Conservation (phyloP, 2,329 filamentous ascomycete species). For the Penicillium sp. region DNA sequence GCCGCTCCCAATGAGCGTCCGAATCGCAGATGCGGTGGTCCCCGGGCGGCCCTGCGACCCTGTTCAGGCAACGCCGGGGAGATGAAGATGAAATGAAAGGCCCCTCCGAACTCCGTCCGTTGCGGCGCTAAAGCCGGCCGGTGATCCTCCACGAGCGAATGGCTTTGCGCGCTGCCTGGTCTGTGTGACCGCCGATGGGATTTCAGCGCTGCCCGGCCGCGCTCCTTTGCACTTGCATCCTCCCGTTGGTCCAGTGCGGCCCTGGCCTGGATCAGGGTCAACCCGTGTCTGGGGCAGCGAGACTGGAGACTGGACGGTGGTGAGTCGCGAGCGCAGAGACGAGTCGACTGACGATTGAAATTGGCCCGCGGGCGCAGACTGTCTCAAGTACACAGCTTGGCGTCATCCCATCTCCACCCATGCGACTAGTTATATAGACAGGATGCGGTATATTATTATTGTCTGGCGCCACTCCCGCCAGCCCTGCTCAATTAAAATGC, state of each 20-base stretch:
- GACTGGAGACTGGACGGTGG: background rate
- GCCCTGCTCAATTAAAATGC: slow-evolving; percentile 17
- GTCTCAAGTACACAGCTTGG: slow-evolving; percentile 24
- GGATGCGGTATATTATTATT: too few relatives aligned
- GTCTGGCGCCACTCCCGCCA: slow-evolving; percentile 14
- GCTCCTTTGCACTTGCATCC: background rate
- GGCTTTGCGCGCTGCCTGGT: too few relatives aligned
- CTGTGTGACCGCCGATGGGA: background rate
- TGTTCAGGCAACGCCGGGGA: too few relatives aligned
- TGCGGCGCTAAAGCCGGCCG: slow-evolving; percentile 7
- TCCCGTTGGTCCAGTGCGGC: slow-evolving; percentile 6
- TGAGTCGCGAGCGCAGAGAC: background rate
- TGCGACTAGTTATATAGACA: too few relatives aligned
- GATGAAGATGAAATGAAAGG: too few relatives aligned
- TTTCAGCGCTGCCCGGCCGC: slow-evolving; percentile 3
- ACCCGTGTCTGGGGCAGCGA: background rate
- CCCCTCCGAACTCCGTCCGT: slow-evolving; percentile 8
- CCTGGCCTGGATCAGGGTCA: slow-evolving; percentile 7
- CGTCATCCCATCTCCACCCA: slow-evolving; percentile 21
- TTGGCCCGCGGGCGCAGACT: slow-evolving; percentile 1
- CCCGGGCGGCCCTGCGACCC: too few relatives aligned
- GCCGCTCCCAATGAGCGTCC: background rate
- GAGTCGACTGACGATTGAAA: slow-evolving; percentile 1
- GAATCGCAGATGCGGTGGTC: background rate
- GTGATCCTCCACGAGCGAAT: too few relatives aligned